phyloP scores from a whole-genome alignment of 805 yeast species.

The Yarrowia keelungensis region DNA sequence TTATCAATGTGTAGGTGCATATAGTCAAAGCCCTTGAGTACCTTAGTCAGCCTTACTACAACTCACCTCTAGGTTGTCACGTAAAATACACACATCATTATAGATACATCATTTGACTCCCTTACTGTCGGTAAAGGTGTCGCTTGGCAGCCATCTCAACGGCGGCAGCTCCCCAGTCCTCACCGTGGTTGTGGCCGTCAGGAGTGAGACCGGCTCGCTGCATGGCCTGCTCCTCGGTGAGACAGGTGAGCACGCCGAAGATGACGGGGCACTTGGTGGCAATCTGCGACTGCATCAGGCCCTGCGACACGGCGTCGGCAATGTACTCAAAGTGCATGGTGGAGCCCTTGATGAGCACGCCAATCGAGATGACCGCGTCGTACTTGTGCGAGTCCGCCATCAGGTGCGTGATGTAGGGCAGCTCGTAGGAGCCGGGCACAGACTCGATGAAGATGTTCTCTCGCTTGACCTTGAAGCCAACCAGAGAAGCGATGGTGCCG shows the following conservation, averaged over 20 bases:
- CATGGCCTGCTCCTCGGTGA: conserved; percentile 93
- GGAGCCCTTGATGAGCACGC: conserved; percentile 92
- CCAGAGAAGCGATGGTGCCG: conserved; percentile 72
- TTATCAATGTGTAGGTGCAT: too few relatives aligned
- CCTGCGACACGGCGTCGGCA: conserved; percentile 85
- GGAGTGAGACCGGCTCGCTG: conserved; percentile 83
- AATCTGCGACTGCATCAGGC: conserved; percentile 81
- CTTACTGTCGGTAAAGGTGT: conserved; percentile 21
- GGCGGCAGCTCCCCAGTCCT: conserved; percentile 99
- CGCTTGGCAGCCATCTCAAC: conserved; percentile 78
- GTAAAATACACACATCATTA: conserved; percentile 5
- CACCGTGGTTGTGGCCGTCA: conserved; percentile 93
- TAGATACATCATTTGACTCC: conserved; percentile 1
- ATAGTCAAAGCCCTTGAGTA: too few relatives aligned
- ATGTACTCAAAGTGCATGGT: conserved; percentile 99
- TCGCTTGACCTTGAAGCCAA: conserved; percentile 70
- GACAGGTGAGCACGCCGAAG: conserved; percentile 91
- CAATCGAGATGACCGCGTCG: conserved; percentile 92
- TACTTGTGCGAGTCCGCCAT: conserved; percentile 41
- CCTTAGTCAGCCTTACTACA: too few relatives aligned
- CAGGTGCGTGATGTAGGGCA: conserved; percentile 78
- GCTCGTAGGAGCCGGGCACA: conserved; percentile 94
- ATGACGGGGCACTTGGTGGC: conserved; percentile 78
- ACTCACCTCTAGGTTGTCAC: too few relatives aligned
- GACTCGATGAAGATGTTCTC: conserved; percentile 80